These are phyloP conservation scores for Cladobotryum protrusum DNA, from an alignment of 2,329 filamentous ascomycete genomes.

Conservation along the genomic window DNA sequence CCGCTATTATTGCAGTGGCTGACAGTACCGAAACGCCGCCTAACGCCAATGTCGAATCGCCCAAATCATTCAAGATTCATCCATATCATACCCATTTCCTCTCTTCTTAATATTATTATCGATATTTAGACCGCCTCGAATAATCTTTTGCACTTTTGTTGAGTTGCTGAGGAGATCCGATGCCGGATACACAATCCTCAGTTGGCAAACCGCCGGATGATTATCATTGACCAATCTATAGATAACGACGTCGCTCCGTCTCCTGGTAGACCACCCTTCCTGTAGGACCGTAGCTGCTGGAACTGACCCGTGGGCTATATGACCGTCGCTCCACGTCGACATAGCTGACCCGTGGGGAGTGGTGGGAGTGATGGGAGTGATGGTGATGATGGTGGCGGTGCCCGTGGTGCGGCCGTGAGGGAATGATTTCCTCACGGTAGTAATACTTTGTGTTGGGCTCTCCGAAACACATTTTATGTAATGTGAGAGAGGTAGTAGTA, in stretches of 20 bases:
- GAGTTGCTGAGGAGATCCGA: too few relatives aligned
- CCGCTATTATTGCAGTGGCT: too few relatives aligned
- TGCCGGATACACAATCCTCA: too few relatives aligned
- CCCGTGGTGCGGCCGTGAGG: constrained; percentile 34
- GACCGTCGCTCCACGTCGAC: constrained; percentile 29
- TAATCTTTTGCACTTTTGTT: too few relatives aligned
- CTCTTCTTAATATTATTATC: too few relatives aligned
- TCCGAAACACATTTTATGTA: constrained; percentile 43
- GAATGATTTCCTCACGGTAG: constrained; percentile 49
- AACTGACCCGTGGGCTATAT: constrained; percentile 36
- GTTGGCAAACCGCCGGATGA: too few relatives aligned
- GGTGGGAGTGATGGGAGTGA: too few relatives aligned
- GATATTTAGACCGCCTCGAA: too few relatives aligned
- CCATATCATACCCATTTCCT: too few relatives aligned
- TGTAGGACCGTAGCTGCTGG: constrained; percentile 11
- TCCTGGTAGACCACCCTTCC: constrained; percentile 34
- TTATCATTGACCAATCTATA: neutral
- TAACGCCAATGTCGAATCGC: too few relatives aligned
- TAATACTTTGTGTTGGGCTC: constrained; percentile 44
- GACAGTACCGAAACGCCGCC: too few relatives aligned
- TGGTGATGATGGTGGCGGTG: constrained; percentile 30
- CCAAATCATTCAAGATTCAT: too few relatives aligned
- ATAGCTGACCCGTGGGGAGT: constrained; percentile 39
- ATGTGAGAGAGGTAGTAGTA: constrained; percentile 3
- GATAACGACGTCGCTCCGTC: constrained; percentile 29